These are phyloP conservation scores for Pythium aquatile DNA, from an alignment of 352 stramenopile species.

Conservation along the genomic window DNA sequence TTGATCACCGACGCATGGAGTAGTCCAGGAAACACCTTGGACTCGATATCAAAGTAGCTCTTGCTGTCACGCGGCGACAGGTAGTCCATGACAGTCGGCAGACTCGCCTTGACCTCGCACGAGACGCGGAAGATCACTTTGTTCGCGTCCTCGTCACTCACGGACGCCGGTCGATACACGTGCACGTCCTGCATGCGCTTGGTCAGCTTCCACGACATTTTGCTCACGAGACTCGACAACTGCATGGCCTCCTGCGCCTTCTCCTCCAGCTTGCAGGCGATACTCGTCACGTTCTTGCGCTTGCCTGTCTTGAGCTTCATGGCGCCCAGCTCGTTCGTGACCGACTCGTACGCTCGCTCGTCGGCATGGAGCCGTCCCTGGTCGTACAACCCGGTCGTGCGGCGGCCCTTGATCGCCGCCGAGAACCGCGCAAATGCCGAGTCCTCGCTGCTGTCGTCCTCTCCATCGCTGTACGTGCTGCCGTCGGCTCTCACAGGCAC, in stretches of 20 bases:
- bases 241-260: slow-evolving; percentile 70
- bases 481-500: slow-evolving; percentile 22
- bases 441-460: slow-evolving; percentile 10
- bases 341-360: slow-evolving; percentile 10
- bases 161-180: slow-evolving; percentile 56
- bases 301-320: slow-evolving; percentile 30
- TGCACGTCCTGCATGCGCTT: slow-evolving; percentile 85
- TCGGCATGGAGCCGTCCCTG: slow-evolving; percentile 48
- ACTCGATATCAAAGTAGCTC: slow-evolving; percentile 80
- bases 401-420: slow-evolving; percentile 8
- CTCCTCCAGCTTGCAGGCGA: slow-evolving; percentile 65
- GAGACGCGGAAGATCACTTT: slow-evolving; percentile 85
- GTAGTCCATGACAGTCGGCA: slow-evolving; percentile 82
- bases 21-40: slow-evolving; percentile 76
- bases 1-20: slow-evolving; percentile 80
- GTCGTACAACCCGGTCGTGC: slow-evolving; percentile 34
- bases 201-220: slow-evolving; percentile 58
- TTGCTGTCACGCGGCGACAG: slow-evolving; percentile 62
- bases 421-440: slow-evolving; percentile 19
- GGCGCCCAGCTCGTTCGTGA: slow-evolving; percentile 12
- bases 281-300: slow-evolving; percentile 45
- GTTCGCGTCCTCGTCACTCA: slow-evolving; percentile 45
- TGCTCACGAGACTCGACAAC: slow-evolving; percentile 53
- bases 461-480: slow-evolving; percentile 18
- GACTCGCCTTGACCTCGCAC: slow-evolving; percentile 77